Conservation (phyloP, 1,284 basidiomycete genomes). For the Phellopilus nigrolimitatus region DNA sequence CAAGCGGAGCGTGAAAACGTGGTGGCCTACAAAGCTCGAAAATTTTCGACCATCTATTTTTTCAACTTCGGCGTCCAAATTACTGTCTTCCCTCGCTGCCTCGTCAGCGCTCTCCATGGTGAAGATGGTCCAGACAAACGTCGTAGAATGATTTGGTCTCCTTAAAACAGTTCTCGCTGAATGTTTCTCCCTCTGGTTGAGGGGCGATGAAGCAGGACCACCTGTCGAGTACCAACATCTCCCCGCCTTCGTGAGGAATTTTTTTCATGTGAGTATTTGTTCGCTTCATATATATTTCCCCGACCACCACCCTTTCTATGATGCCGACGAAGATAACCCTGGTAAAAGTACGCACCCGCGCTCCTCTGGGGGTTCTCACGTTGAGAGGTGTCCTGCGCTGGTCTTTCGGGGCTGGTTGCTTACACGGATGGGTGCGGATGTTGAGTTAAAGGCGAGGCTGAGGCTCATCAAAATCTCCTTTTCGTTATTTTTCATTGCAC, state of each 20-base stretch:
- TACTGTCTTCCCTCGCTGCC: constrained; percentile 61
- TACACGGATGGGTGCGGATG: constrained; percentile 57
- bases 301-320: constrained; percentile 19
- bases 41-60: not conserved
- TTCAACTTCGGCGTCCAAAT: constrained; percentile 60
- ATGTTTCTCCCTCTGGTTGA: constrained; percentile 81
- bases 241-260: not conserved
- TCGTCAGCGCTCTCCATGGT: constrained; percentile 36
- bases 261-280: constrained; percentile 23
- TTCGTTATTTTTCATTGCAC: not conserved
- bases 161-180: constrained; percentile 91
- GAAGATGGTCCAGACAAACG: constrained; percentile 84
- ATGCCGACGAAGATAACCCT: constrained; percentile 73
- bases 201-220: constrained; percentile 84
- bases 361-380: constrained; percentile 29
- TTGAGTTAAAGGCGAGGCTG: constrained; percentile 83
- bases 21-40: not conserved
- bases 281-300: constrained; percentile 16
- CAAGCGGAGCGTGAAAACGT: constrained; percentile 1
- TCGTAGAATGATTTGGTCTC: constrained; percentile 58
- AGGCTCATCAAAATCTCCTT: constrained; percentile 36
- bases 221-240: constrained; percentile 71
- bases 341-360: constrained; percentile 79
- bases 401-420: constrained; percentile 28
- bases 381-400: constrained; percentile 24